Conservation (phyloP, 352 stramenopile species). For the Pythium aphanidermatum region DNA sequence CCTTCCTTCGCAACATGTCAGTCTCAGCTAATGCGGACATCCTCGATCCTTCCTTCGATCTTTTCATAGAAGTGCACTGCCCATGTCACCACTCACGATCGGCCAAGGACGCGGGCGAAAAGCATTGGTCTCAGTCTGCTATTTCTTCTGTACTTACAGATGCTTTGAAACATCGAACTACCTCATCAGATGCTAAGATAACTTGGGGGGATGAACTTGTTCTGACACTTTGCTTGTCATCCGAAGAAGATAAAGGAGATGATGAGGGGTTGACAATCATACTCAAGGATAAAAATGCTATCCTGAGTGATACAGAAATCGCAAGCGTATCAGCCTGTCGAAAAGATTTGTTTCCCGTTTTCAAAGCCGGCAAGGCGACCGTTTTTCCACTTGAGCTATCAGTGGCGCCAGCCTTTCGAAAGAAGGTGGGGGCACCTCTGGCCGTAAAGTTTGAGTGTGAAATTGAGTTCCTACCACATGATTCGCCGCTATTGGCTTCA, state of each 20-base stretch:
- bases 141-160: slow-evolving; percentile 23
- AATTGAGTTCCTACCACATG: slow-evolving; percentile 20
- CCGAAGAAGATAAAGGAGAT: background rate
- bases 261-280: slow-evolving; percentile 14
- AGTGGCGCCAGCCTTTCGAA: background rate
- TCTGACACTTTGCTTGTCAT: slow-evolving; percentile 17
- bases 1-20: slow-evolving; percentile 21
- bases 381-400: slow-evolving; percentile 1
- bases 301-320: slow-evolving; percentile 31
- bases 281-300: slow-evolving; percentile 44
- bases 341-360: background rate
- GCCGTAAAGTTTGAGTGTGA: slow-evolving; percentile 11
- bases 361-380: slow-evolving; percentile 1
- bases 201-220: slow-evolving; percentile 28
- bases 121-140: too few relatives aligned
- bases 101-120: background rate
- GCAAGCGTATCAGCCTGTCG: slow-evolving; percentile 18
- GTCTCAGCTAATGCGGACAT: slow-evolving; percentile 18
- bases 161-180: slow-evolving; percentile 19
- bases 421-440: slow-evolving; percentile 1
- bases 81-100: slow-evolving; percentile 8
- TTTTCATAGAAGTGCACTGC: slow-evolving; percentile 33
- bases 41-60: slow-evolving; percentile 28
- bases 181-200: slow-evolving; percentile 3
- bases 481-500: slow-evolving; percentile 7